phyloP scores from a whole-genome alignment of 2,329 filamentous ascomycete genomes.

The Aspergillus jensenii region DNA sequence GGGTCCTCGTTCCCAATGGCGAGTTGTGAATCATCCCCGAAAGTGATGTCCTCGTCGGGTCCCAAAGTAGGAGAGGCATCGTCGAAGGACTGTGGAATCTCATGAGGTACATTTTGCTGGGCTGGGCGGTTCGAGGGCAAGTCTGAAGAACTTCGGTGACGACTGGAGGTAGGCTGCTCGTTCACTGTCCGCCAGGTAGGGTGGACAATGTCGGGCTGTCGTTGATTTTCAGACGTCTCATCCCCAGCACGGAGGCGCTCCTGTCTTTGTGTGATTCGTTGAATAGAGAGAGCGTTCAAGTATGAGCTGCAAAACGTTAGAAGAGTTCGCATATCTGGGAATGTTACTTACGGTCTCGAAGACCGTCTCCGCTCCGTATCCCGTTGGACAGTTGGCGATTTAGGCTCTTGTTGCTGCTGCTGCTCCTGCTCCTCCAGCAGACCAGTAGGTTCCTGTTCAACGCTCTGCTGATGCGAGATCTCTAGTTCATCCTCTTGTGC shows the following conservation, averaged over 20 bases:
- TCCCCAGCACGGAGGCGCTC: background rate
- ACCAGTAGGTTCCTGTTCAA: background rate
- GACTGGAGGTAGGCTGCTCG: background rate
- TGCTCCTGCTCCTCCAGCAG: background rate
- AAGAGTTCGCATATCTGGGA: background rate
- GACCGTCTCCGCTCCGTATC: constrained; percentile 16
- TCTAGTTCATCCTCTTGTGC: background rate
- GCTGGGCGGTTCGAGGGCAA: background rate
- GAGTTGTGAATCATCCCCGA: constrained; percentile 16
- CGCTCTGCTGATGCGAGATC: background rate
- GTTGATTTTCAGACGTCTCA: constrained; percentile 1
- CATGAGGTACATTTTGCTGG: background rate
- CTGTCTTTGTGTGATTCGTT: constrained; percentile 15
- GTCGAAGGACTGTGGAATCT: constrained; percentile 12
- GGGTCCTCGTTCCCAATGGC: constrained; percentile 9
- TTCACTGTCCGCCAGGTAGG: background rate
- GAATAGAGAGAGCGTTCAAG: constrained; percentile 12
- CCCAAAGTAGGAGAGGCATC: constrained; percentile 12
- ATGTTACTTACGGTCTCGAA: constrained; percentile 14
- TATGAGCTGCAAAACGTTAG: constrained; percentile 12
- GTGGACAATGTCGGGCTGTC: constrained; percentile 14
- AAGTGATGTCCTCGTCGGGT: constrained; percentile 13
- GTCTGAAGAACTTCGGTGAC: constrained; percentile 10
- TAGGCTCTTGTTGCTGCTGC: background rate
- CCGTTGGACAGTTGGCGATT: background rate